Percentiles rank a stretch among this genome's conserved stretches.
Evolutionary conservation across 2,329 filamentous ascomycete species (phyloP).

Genomic region (Dactylellina drechsleri): DNA sequence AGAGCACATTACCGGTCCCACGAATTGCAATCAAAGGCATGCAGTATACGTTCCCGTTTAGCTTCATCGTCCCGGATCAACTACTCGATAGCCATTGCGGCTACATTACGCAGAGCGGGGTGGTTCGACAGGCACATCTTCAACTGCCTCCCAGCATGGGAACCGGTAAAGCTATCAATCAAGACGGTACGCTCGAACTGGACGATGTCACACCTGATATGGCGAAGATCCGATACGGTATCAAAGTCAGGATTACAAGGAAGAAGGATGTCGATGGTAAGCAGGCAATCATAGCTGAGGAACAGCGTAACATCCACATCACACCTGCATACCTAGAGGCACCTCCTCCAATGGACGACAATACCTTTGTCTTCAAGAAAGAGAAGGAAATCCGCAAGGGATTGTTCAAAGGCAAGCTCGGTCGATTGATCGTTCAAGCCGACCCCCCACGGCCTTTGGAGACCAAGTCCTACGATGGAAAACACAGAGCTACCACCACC

Average conservation of each 20-base stretch:
- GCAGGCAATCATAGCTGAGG: constrained; percentile 65
- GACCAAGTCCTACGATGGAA: constrained; percentile 61
- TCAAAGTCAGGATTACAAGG: constrained; percentile 66
- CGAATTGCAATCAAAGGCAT: constrained; percentile 68
- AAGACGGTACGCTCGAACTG: constrained; percentile 64
- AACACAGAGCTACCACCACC: constrained; percentile 65
- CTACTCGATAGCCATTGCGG: constrained; percentile 71
- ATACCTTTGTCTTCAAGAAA: constrained; percentile 67
- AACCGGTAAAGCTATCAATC: constrained; percentile 67
- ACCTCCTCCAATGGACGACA: constrained; percentile 67
- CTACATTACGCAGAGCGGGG: constrained; percentile 66
- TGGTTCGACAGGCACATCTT: constrained; percentile 68
- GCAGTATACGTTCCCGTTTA: constrained; percentile 71
- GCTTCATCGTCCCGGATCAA: constrained; percentile 71
- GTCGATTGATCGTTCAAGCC: constrained; percentile 69
- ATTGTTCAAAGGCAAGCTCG: constrained; percentile 69
- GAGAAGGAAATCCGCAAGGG: constrained; percentile 72
- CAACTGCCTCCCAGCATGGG: constrained; percentile 72
- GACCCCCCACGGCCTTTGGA: constrained; percentile 69
- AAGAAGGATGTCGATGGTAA: constrained; percentile 61
- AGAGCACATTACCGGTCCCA: constrained; percentile 67
- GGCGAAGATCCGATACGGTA: constrained; percentile 69
- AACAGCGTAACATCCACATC: constrained; percentile 69
- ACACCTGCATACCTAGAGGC: constrained; percentile 70
- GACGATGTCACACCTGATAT: constrained; percentile 74